phyloP scores from a whole-genome alignment of 164 flowering plant species.

The Kingdonia uniflora region DNA sequence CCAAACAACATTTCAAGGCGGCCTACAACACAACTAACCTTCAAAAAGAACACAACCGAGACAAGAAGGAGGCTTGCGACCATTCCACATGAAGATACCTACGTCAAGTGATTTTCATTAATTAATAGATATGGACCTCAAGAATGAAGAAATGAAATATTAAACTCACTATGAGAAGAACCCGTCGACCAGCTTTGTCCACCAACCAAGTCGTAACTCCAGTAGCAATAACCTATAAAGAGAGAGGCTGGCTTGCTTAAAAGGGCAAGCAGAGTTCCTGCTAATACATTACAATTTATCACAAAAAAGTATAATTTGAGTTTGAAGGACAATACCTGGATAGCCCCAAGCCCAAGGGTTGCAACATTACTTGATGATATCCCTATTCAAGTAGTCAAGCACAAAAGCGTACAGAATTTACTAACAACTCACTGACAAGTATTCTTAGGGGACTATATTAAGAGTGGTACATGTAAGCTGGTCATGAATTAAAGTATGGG shows the following conservation, averaged over 20 bases:
- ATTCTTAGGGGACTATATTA: not conserved
- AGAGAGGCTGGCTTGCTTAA: not conserved
- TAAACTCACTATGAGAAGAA: slow-evolving; percentile 69
- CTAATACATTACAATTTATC: no score
- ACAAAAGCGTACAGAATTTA: not conserved
- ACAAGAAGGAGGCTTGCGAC: slow-evolving; percentile 68
- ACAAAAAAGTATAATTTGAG: not conserved
- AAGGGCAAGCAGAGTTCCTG: not conserved
- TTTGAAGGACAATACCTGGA: slow-evolving; percentile 50
- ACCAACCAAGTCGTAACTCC: slow-evolving; percentile 71
- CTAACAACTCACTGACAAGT: not conserved
- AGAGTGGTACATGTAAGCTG: not conserved
- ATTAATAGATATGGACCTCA: not conserved
- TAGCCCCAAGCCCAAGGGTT: slow-evolving; percentile 65
- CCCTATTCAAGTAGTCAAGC: slow-evolving; percentile 30
- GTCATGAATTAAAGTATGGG: no score
- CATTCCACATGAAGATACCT: slow-evolving; percentile 79
- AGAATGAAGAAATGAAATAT: not conserved
- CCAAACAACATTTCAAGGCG: not conserved
- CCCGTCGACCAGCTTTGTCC: slow-evolving; percentile 80
- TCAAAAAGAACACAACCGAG: slow-evolving; percentile 56
- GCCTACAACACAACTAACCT: slow-evolving; percentile 29
- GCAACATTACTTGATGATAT: slow-evolving; percentile 60
- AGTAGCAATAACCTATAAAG: slow-evolving; percentile 67
- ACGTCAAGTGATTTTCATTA: slow-evolving; percentile 1